Evolutionary conservation across 164 flowering plant species (phyloP), one percentile per base, ranked within the genome.

Genomic region (Liquidambar formosana): DNA sequence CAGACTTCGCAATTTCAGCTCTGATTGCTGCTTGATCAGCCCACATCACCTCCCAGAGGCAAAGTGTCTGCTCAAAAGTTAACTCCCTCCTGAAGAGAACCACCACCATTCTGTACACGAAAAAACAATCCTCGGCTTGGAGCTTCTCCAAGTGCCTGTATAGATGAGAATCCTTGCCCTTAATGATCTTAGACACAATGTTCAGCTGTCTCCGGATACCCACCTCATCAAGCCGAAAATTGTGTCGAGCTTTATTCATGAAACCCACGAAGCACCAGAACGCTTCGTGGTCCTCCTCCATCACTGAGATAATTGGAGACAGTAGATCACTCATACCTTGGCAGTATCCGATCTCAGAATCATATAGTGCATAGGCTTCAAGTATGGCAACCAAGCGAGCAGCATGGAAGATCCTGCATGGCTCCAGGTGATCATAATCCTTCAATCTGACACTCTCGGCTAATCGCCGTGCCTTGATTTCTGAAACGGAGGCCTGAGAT

Each of bases 1-100:
- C 84, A 18, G 94, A 85, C 68, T 83, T 88, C 10, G 86, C 81
- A 13, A 93, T 83, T 28, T 92, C 91, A 1, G 93, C 94, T 56
- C 96, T 81, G 57, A 89, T 78, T 4, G 98, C 98, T 8, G 92
- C 90, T 72, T 91, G 96, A 71, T 93, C 98, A 1, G 98, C 96
- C 98, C 98, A 93, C 85, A 93, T 87, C 22, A 93, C 96, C 74
- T 93, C 98, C 98, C 98, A 93, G 3, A 93, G 81, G 67, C 94
- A 88, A n/a, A 89, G 64, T 0, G 96, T 91, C 78, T 93, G 96
- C 80, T 89, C 93, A 57, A 86, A 91, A n/a, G 63, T 82, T 33
- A 93, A 72, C 72, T 93, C 98, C 72, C 98, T 83, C 71, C 96
- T 80, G 67, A 93, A 93, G 13, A 93, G 84, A 23, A 93, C 98